phyloP scores from a whole-genome alignment of 495 filamentous ascomycete species.

The Friedmanniomyces endolithicus region DNA sequence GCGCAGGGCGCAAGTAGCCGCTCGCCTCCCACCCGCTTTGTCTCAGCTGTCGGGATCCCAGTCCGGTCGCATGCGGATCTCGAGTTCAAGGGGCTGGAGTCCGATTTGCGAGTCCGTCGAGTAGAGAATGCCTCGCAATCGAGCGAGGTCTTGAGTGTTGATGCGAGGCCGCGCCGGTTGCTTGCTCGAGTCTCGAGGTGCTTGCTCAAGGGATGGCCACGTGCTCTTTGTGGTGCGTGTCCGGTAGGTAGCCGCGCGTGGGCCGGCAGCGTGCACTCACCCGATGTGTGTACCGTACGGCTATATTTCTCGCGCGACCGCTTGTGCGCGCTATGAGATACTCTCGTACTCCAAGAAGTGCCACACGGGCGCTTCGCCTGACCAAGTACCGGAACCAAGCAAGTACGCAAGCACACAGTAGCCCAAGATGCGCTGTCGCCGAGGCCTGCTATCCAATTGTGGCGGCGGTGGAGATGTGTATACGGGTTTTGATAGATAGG shows the following conservation, averaged over 20 bases:
- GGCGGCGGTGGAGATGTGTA: not conserved
- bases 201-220: not conserved
- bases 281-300: not conserved
- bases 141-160: too few relatives aligned
- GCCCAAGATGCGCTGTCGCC: too few relatives aligned
- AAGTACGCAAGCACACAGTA: too few relatives aligned
- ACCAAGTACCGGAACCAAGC: too few relatives aligned
- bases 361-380: too few relatives aligned
- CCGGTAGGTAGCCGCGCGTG: not conserved
- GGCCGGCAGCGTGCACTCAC: not conserved
- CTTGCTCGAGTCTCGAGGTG: too few relatives aligned
- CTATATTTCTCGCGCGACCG: too few relatives aligned
- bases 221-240: not conserved
- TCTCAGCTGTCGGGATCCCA: not conserved
- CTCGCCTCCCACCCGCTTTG: not conserved
- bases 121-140: too few relatives aligned
- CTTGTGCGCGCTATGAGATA: too few relatives aligned
- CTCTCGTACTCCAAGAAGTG: too few relatives aligned
- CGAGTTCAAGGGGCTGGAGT: not conserved
- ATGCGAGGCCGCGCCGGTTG: too few relatives aligned
- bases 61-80: not conserved
- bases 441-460: too few relatives aligned
- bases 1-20: slow-evolving; percentile 19
- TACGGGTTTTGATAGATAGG: not conserved
- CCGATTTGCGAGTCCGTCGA: not conserved